phyloP scores from a whole-genome alignment of 2,329 filamentous ascomycete genomes.

The Nectriaceae sp. region DNA sequence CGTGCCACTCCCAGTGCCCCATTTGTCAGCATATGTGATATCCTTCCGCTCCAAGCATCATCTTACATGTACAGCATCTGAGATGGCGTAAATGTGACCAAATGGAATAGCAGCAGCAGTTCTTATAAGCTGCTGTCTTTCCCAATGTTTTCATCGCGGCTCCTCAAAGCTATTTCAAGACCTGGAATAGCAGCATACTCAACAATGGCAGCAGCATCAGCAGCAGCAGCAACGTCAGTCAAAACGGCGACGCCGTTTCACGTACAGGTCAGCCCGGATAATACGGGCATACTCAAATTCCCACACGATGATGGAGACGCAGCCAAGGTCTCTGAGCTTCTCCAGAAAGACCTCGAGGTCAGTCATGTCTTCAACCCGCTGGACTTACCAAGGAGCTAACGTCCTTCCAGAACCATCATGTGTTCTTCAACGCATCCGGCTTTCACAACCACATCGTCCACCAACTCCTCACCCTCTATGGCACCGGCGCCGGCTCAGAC shows the following conservation, averaged over 20 bases:
- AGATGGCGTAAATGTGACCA: too few relatives aligned
- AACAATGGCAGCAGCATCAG: too few relatives aligned
- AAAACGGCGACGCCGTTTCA: slow-evolving; percentile 47
- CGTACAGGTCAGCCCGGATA: slow-evolving; percentile 48
- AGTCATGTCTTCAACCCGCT: too few relatives aligned
- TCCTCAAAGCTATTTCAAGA: not conserved
- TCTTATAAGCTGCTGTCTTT: not conserved
- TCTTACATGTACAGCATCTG: too few relatives aligned
- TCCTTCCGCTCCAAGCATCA: too few relatives aligned
- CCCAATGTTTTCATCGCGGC: not conserved
- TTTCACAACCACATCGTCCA: slow-evolving; percentile 87
- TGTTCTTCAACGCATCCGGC: slow-evolving; percentile 74
- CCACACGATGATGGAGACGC: slow-evolving; percentile 60
- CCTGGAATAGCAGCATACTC: not conserved
- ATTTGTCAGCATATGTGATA: too few relatives aligned
- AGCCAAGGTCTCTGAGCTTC: slow-evolving; percentile 61
- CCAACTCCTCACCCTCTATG: slow-evolving; percentile 74
- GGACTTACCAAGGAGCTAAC: not conserved
- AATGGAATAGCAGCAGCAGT: too few relatives aligned
- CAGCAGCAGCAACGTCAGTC: not conserved
- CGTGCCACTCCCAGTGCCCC: too few relatives aligned
- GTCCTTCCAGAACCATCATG: slow-evolving; percentile 61
- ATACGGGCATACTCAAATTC: slow-evolving; percentile 52
- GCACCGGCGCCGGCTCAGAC: slow-evolving; percentile 65
- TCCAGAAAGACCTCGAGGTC: slow-evolving; percentile 75